Evolutionary conservation across 352 stramenopile species (phyloP).

Genomic region (Pythium sp.): DNA sequence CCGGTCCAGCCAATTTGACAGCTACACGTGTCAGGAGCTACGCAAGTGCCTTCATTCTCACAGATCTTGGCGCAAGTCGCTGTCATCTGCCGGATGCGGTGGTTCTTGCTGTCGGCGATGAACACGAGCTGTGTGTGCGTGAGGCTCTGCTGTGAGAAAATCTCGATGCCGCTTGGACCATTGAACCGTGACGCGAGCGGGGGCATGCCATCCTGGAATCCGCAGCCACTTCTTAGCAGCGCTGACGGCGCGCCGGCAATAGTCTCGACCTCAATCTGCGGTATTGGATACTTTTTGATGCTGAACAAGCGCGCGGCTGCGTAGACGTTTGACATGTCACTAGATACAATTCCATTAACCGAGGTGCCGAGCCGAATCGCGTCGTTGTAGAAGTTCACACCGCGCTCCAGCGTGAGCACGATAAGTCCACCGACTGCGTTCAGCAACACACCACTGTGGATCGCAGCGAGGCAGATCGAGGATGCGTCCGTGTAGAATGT

Average conservation of each 20-base stretch:
- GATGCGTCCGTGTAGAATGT: conserved; percentile 87
- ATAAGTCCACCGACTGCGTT: conserved; percentile 47
- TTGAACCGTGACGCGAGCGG: conserved; percentile 80
- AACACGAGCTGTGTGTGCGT: conserved; percentile 72
- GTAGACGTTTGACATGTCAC: conserved; percentile 32
- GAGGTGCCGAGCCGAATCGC: conserved; percentile 30
- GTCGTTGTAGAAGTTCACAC: conserved; percentile 30
- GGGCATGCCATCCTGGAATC: conserved; percentile 82
- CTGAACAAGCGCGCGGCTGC: conserved; percentile 60
- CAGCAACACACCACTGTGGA: conserved; percentile 84
- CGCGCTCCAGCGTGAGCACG: conserved; percentile 67
- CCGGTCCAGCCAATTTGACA: conserved; percentile 89
- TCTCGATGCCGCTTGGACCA: conserved; percentile 57
- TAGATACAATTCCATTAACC: conserved; percentile 58
- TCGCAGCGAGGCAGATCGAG: conserved; percentile 89
- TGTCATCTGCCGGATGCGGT: conserved; percentile 90
- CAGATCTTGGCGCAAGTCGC: conserved; percentile 92
- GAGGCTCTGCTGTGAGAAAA: conserved; percentile 52
- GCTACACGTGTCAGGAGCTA: conserved; percentile 80
- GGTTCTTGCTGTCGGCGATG: conserved; percentile 92
- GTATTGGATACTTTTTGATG: conserved; percentile 34
- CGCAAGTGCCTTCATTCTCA: conserved; percentile 93
- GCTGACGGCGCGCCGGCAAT: conserved; percentile 85
- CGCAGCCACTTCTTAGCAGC: conserved; percentile 82
- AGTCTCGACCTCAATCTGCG: conserved; percentile 86